Evolutionary conservation across 73 alveolate species (phyloP), one percentile per base, ranked within the genome.

Genomic region (Paramecium sonneborni): DNA sequence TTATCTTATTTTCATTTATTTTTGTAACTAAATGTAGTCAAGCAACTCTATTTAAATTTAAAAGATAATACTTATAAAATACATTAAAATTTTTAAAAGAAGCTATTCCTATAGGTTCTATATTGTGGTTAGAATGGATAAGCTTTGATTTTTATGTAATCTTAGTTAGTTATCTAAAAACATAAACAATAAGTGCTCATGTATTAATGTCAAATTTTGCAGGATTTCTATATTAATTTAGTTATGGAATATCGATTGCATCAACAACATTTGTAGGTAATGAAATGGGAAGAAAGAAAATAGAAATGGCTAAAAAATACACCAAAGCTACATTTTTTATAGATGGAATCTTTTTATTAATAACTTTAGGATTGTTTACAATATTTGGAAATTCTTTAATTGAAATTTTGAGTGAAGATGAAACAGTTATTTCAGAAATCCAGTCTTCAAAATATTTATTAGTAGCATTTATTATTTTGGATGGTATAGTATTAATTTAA

Each of bases 251-350:
- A 21, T 57, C 92, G 3, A 84, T 67, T 5, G 92, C 82, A 43
- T 76, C 92, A 9, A 44, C 84, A 10, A 84, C 92, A 26, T 84
- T 43, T 43, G 69, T 84, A 20, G 92, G 92, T 26, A 84, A 84
- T 46, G 76, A 44, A 38, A 84, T 84, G 92, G 92, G 92, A 84
- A 84, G 82, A 84, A 67, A 62, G 0, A 84, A 84, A 5, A 52
- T 84, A 18, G 37, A 84, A 44, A 26, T 28, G 12, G 92, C 92
- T 44, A 84, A 84, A 21, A 84, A 84, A 84, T 84, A 84, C 46
- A 46, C 68, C 1, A 52, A 52, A 52, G 68, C 68, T 5, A 52
- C 68, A 3, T 52, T 52, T 18, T 18, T 52, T 4, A 52, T 52
- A 18, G 68, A 52, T 52, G 68, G 68, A 52, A 52, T 52, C 68